A percentile compares a stretch with the other conserved stretches of the same genome.
These are phyloP conservation scores for Epichloe scottii DNA, from an alignment of 2,329 filamentous ascomycete genomes.

Conservation along the genomic window DNA sequence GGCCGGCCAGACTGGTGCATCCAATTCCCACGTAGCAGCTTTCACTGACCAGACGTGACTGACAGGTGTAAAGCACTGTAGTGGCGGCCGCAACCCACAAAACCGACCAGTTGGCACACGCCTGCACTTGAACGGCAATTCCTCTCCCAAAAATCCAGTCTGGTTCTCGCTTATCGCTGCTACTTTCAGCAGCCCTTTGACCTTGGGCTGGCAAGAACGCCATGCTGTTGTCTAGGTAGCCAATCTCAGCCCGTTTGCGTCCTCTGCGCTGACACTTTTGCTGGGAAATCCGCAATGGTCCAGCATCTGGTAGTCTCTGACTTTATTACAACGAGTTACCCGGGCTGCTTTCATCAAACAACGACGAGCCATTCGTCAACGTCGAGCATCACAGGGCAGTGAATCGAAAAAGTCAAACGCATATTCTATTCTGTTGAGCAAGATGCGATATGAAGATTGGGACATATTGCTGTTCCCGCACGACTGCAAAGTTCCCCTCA, in stretches of 20 bases:
- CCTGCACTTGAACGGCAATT: neutral
- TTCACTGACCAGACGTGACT: neutral
- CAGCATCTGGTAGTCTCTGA: neutral
- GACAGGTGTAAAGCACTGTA: slow-evolving; percentile 1
- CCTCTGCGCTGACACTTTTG: neutral
- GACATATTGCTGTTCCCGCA: slow-evolving; percentile 69
- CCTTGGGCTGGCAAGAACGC: slow-evolving; percentile 4
- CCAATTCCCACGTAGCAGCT: neutral
- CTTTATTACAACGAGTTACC: neutral
- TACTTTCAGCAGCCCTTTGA: slow-evolving; percentile 1
- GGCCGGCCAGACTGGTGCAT: neutral
- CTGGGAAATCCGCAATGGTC: neutral
- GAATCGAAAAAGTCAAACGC: neutral
- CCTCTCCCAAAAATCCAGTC: neutral
- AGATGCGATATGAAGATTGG: slow-evolving; percentile 79
- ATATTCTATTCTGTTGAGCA: slow-evolving; percentile 10
- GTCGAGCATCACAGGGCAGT: neutral
- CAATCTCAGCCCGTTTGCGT: neutral
- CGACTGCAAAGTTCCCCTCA: slow-evolving; percentile 54
- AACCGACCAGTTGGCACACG: neutral
- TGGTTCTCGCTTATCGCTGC: slow-evolving; percentile 6
- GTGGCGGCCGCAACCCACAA: slow-evolving; percentile 1
- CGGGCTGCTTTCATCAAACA: neutral
- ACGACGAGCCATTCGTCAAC: neutral
- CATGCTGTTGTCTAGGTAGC: neutral